Conservation (phyloP, 345 rosid species). For the Laguncularia racemosa region DNA sequence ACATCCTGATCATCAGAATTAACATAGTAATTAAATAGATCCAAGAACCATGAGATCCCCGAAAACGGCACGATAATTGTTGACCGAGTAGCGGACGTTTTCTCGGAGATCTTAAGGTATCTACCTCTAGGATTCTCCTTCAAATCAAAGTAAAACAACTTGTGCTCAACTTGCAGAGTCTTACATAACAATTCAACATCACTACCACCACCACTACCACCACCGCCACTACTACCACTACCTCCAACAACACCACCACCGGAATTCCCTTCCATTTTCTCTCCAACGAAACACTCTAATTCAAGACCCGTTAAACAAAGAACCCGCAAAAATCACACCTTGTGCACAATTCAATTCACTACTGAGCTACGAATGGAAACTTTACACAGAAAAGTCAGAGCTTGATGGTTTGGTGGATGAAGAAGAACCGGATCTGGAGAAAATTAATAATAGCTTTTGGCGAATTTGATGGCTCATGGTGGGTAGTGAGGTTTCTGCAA, state of each 20-base stretch:
- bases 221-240: not conserved
- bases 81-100: constrained; percentile 97
- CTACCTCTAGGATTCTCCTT: constrained; percentile 96
- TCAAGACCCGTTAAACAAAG: not conserved
- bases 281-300: not conserved
- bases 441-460: too few relatives aligned
- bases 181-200: constrained; percentile 94
- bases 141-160: constrained; percentile 95
- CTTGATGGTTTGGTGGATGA: too few relatives aligned
- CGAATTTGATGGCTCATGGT: too few relatives aligned
- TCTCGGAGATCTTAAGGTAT: constrained; percentile 93
- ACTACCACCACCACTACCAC: constrained; percentile 36
- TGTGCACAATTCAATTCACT: not conserved
- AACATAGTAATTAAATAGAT: constrained; percentile 95
- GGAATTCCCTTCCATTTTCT: constrained; percentile 19
- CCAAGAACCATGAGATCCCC: constrained; percentile 97
- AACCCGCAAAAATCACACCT: not conserved
- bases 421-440: too few relatives aligned
- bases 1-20: constrained; percentile 82
- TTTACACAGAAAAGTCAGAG: too few relatives aligned
- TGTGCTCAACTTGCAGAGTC: constrained; percentile 94
- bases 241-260: not conserved
- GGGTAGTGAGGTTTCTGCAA: not conserved
- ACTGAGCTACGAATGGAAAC: too few relatives aligned
- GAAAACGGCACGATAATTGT: constrained; percentile 96